Evolutionary conservation across 1,139 yeast genomes (phyloP), one percentile per base, ranked within the genome.

Genomic region (Pneumocystis carinii): DNA sequence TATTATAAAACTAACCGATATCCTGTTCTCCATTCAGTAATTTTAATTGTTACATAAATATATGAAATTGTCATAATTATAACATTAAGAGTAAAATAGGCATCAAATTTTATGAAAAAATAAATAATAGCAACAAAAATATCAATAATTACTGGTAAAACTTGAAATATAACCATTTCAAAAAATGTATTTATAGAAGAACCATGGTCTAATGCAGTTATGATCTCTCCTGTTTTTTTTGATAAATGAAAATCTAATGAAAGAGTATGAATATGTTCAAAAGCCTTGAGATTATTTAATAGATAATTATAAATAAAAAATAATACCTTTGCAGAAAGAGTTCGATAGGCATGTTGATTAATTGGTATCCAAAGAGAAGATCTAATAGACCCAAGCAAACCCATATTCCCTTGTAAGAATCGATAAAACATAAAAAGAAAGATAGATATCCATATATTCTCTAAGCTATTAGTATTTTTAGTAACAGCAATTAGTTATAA

Each of bases 141-240:
- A 73, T 92, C 98, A 73, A 92, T 85, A 1, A 95, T 79, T 55
- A 92, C 86, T 6, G 98, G 98, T 57, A 90, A 78, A 38, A 92
- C 89, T 72, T 92, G 97, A 56, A 65, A 65, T n/a, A 65, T 60
- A 29, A 65, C 41, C 58, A 57, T 12, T 12, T 57, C 42, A 76
- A 92, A 92, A 10, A 92, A 96, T 95, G 90, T 87, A 2, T 97
- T 96, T 59, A 92, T 90, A 74, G 98, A 97, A 70, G 90, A 90
- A 73, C 97, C 97, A 69, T 97, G 78, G 71, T 92, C 98, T 70
- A 92, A 90, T 0, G 97, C 97, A 66, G 97, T 78, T 0, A 97
- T 90, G 59, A 92, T 76, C 0, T 96, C 97, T 69, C 98, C 97
- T 0, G 98, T 90, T 73, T 92, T 97, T 69, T 90, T 79, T 8